Conservation (phyloP, 805 yeast species). For the Metschnikowia bowlesiae region DNA sequence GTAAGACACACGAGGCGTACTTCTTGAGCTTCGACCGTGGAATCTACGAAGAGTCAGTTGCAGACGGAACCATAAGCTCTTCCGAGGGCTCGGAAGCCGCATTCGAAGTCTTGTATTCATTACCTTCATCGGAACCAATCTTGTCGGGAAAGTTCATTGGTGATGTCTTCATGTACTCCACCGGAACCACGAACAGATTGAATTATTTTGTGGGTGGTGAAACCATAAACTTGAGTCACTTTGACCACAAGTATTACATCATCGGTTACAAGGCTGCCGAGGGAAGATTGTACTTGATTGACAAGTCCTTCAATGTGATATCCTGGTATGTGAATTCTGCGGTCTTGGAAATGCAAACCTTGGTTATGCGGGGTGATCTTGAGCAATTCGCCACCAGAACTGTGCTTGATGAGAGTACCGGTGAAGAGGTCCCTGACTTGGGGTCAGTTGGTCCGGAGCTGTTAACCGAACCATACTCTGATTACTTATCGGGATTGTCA, state of each 20-base stretch:
- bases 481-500: constrained; percentile 53
- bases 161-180: constrained; percentile 91
- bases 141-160: constrained; percentile 95
- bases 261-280: constrained; percentile 84
- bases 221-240: constrained; percentile 86
- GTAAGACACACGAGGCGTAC: constrained; percentile 63
- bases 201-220: constrained; percentile 95
- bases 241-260: constrained; percentile 79
- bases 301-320: constrained; percentile 79
- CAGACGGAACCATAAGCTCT: constrained; percentile 53
- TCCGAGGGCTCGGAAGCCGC: constrained; percentile 89
- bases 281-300: constrained; percentile 83
- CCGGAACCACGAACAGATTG: constrained; percentile 72
- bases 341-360: constrained; percentile 92
- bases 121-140: constrained; percentile 62
- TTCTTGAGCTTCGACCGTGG: constrained; percentile 72
- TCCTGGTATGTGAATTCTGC: constrained; percentile 79
- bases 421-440: constrained; percentile 36
- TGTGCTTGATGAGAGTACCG: constrained; percentile 33
- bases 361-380: constrained; percentile 90
- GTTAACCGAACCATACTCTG: constrained; percentile 47
- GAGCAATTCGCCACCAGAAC: constrained; percentile 49
- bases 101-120: constrained; percentile 79
- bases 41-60: constrained; percentile 57
- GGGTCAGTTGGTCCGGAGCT: constrained; percentile 48